Evolutionary conservation across 2,329 filamentous ascomycete species (phyloP).

Genomic region (Arthrinium phaeospermum): DNA sequence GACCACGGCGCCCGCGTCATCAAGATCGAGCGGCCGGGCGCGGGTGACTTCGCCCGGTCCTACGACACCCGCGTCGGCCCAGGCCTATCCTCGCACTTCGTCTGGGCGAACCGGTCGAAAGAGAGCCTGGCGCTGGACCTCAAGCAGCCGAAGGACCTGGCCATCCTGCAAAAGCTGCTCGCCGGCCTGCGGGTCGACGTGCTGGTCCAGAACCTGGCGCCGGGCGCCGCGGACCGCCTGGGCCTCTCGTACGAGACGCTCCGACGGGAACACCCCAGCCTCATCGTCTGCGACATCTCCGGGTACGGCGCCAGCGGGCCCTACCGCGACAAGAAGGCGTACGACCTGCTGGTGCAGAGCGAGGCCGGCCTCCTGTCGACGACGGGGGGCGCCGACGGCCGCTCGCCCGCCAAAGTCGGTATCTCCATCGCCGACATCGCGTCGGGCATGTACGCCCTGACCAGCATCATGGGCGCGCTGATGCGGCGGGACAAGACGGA

Average conservation of each 20-base stretch:
- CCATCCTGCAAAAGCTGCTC: conserved; percentile 49
- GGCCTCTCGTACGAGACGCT: conserved; percentile 53
- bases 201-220: conserved; percentile 59
- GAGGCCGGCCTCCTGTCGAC: conserved; percentile 59
- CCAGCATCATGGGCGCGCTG: conserved; percentile 55
- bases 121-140: conserved; percentile 58
- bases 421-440: conserved; percentile 61
- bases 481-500: conserved; percentile 52
- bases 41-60: conserved; percentile 57
- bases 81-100: conserved; percentile 58
- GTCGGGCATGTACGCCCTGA: conserved; percentile 58
- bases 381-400: conserved; percentile 48
- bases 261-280: conserved; percentile 45
- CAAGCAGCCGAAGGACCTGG: conserved; percentile 50
- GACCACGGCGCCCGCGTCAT: conserved; percentile 60
- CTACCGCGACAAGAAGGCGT: conserved; percentile 60
- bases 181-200: conserved; percentile 49
- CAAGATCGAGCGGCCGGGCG: conserved; percentile 57
- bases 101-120: conserved; percentile 62
- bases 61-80: conserved; percentile 54
- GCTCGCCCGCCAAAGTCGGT: conserved; percentile 53
- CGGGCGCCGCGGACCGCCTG: conserved; percentile 53
- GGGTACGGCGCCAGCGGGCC: conserved; percentile 58
- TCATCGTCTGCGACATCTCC: conserved; percentile 62
- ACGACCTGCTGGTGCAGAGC: conserved; percentile 60